A percentile compares a stretch with the other conserved stretches of the same genome.
Conservation (phyloP, 73 alveolate species). For the Tetrahymena thermophila region DNA sequence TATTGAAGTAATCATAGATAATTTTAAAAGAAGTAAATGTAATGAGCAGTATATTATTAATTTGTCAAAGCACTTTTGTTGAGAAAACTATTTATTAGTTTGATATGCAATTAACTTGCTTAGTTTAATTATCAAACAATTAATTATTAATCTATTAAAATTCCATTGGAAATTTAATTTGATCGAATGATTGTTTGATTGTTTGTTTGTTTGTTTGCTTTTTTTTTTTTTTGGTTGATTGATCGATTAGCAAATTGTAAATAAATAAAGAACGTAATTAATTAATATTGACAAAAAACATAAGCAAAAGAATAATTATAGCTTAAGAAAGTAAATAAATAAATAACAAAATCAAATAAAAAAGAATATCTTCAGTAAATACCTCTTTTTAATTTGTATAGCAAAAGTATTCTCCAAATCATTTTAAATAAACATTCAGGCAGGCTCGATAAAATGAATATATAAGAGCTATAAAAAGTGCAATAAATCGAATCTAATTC, state of each 20-base stretch:
- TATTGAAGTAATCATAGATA: background rate
- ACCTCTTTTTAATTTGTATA: background rate
- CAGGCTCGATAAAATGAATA: background rate
- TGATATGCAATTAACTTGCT: background rate
- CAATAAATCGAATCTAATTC: background rate
- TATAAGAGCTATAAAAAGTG: background rate
- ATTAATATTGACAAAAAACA: background rate
- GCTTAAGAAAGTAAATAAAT: background rate
- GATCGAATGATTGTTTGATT: background rate
- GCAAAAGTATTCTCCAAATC: background rate
- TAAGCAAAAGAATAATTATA: background rate
- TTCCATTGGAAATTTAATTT: background rate
- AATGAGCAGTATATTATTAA: background rate
- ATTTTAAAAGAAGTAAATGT: background rate
- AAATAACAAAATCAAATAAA: background rate
- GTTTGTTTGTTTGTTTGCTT: too few species aligned
- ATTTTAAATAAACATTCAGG: background rate
- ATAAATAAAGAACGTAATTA: background rate
- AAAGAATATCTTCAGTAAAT: background rate
- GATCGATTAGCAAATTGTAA: background rate
- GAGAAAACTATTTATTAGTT: background rate
- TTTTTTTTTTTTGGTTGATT: too few species aligned
- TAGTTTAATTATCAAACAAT: background rate
- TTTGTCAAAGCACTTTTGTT: background rate
- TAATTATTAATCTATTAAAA: too few species aligned